Percentiles rank a stretch among this genome's conserved stretches.
phyloP scores from a whole-genome alignment of 331 rosid species.

The Telfairia occidentalis region DNA sequence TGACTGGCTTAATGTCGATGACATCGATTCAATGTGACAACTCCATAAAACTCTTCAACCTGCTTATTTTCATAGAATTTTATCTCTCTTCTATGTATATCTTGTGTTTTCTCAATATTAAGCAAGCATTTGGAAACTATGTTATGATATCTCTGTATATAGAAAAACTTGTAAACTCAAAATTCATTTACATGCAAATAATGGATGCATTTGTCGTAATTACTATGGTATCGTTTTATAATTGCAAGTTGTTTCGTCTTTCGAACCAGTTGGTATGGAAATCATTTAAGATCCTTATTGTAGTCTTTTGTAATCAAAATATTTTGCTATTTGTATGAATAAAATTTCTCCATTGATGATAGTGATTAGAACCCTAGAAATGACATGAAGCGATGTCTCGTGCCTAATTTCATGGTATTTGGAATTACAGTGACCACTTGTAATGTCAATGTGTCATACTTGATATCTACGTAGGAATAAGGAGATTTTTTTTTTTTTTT shows the following conservation, averaged over 20 bases:
- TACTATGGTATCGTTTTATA: neutral
- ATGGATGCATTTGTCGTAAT: neutral
- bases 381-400: neutral
- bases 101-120: neutral
- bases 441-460: neutral
- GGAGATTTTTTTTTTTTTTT: too few species aligned
- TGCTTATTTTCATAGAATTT: neutral
- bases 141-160: neutral
- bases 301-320: neutral
- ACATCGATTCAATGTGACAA: conserved; percentile 58
- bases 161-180: neutral
- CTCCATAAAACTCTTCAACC: neutral
- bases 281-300: neutral
- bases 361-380: neutral
- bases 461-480: neutral
- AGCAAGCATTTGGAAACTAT: neutral
- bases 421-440: neutral
- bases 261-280: neutral
- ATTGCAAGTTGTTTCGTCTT: neutral
- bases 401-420: neutral
- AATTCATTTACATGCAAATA: conserved; percentile 8
- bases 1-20: conserved; percentile 92
- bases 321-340: neutral
- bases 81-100: neutral
- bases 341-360: neutral